Evolutionary conservation across 1,284 basidiomycete genomes (phyloP), one percentile per base, ranked within the genome.

Genomic region (Sanghuangporus sanghuang): DNA sequence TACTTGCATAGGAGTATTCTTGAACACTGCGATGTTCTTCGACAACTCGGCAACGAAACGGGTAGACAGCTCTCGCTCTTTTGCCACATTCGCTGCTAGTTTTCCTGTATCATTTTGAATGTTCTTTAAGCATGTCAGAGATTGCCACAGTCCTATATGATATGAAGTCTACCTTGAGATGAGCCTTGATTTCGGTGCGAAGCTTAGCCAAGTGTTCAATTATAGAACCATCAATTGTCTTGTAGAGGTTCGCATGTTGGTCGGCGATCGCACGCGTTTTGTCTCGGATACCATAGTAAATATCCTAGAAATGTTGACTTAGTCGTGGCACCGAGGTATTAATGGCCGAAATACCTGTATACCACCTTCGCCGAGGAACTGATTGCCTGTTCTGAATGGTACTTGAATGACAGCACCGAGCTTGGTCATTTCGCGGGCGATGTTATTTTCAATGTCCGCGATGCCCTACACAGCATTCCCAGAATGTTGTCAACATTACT

Each of bases 51-150:
- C 87, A 66, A 99, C 92, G 73, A 92, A 80, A 73, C 88, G 92
- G 59, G 90, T 88, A 1, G 95, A 97, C 40, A 93, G 78, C 74
- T 97, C 96, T 59, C 97, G 89, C 77, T 98, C 96, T 72, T 92
- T 92, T 2, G 97, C 96, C 42, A 99, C 97, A 63, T 83, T 85
- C 0, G 93, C 92, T 6, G 96, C 96, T 14, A 99, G 87, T 78
- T 95, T 97, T 39, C 95, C 95, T 0, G 96, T 98, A 74, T 98
- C 95, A 70, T 96, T 96, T 83, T 97, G 95, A n/a, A 98, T 89
- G 72, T 98, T 98, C 92, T 91, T 63, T 6, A 42, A 23, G 23
- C 39, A 4, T 21, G 38, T 49, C 27, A 57, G 39, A 40, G 55
- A 64, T 62, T 18, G 27, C 36, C 42, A 23, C 39, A 57, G 44